A percentile compares a stretch with the other conserved stretches of the same genome.
Conservation (phyloP, 2,329 filamentous ascomycete species). For the Dendrostoma leiphaemia region DNA sequence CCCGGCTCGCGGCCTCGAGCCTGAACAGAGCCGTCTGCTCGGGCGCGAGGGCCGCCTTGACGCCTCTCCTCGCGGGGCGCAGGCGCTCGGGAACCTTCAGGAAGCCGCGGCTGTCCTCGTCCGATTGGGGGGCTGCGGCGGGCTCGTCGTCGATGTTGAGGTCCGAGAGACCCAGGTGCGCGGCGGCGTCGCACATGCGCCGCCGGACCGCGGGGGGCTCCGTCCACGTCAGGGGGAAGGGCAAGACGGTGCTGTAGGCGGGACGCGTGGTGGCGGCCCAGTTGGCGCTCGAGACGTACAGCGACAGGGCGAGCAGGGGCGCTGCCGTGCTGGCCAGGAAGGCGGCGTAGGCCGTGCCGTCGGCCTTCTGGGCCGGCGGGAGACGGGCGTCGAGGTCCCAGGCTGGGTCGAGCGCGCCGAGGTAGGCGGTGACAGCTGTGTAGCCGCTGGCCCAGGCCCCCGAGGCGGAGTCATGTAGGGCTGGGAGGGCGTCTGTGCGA, state of each 20-base stretch:
- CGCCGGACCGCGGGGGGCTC: slow-evolving; percentile 72
- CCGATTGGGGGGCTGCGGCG: slow-evolving; percentile 27
- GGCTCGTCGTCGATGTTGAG: slow-evolving; percentile 54
- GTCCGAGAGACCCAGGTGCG: slow-evolving; percentile 66
- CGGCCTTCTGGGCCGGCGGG: slow-evolving; percentile 40
- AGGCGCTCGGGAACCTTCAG: slow-evolving; percentile 43
- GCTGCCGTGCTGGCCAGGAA: slow-evolving; percentile 75
- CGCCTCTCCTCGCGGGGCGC: slow-evolving; percentile 51
- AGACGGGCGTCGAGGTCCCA: slow-evolving; percentile 40
- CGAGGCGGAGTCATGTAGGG: slow-evolving; percentile 48
- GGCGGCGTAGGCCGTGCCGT: slow-evolving; percentile 55
- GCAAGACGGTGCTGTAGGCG: slow-evolving; percentile 75
- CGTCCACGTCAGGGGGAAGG: slow-evolving; percentile 86
- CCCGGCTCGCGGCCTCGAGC: slow-evolving; percentile 68
- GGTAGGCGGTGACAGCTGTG: slow-evolving; percentile 56
- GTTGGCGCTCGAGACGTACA: slow-evolving; percentile 89
- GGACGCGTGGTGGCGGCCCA: slow-evolving; percentile 76
- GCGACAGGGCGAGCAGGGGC: slow-evolving; percentile 77
- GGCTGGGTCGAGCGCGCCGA: slow-evolving; percentile 33
- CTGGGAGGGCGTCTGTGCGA: slow-evolving; percentile 51
- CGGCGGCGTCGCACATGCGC: slow-evolving; percentile 67
- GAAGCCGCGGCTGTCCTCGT: slow-evolving; percentile 27
- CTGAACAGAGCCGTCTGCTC: slow-evolving; percentile 73
- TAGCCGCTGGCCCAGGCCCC: slow-evolving; percentile 59
- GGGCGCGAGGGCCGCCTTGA: slow-evolving; percentile 63